Evolutionary conservation across 441 rosid genomes (phyloP).

Genomic region (Euphorbia celastroides): DNA sequence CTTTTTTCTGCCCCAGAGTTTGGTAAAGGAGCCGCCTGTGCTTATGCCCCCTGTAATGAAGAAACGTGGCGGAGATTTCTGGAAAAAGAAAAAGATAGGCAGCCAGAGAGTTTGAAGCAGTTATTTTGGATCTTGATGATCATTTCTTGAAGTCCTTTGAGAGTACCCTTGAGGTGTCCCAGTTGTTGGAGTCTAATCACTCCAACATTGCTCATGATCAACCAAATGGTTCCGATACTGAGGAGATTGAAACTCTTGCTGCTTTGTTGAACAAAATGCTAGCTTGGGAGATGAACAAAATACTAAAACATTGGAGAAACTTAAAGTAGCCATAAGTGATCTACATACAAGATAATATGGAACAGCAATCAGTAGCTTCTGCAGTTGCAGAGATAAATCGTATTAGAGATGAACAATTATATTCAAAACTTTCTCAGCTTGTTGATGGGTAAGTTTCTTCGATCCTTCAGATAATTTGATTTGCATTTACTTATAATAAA

Average conservation of each 20-base stretch:
- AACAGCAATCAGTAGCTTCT: conserved; percentile 96
- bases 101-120: conserved; percentile 37
- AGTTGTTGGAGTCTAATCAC: conserved; percentile 94
- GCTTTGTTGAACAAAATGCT: conserved; percentile 88
- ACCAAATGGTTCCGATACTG: conserved; percentile 47
- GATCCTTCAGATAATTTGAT: too few species aligned
- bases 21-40: conserved; percentile 4
- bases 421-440: conserved; percentile 70
- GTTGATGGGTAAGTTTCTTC: conserved; percentile 69
- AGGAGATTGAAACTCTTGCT: conserved; percentile 86
- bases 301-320: conserved; percentile 71
- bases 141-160: conserved; percentile 80
- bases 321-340: conserved; percentile 82
- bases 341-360: conserved; percentile 91
- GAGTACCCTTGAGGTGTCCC: conserved; percentile 89
- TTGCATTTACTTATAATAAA: too few species aligned
- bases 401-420: conserved; percentile 83
- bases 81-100: conserved; percentile 29
- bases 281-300: conserved; percentile 92
- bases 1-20: conserved; percentile 38
- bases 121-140: conserved; percentile 73
- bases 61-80: conserved; percentile 29
- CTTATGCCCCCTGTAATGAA: conserved; percentile 11
- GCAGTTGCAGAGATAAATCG: conserved; percentile 87
- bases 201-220: conserved; percentile 91